phyloP scores from a whole-genome alignment of 306 rosid genomes.

The Lablab purpureus region DNA sequence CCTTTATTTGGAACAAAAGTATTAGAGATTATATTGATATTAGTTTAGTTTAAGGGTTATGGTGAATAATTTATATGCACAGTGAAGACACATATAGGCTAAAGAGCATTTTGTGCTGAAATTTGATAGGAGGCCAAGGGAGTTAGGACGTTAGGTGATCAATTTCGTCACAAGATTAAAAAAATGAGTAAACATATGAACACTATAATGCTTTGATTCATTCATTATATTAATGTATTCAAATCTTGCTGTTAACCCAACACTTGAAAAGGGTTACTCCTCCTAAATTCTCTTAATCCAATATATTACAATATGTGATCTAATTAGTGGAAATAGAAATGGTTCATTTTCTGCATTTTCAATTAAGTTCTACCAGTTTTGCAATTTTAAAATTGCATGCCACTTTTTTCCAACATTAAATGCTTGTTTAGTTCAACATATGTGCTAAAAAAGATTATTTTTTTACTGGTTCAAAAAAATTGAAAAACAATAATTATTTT shows the following conservation, averaged over 20 bases:
- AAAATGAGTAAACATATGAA: slow-evolving; percentile 22
- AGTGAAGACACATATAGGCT: slow-evolving; percentile 45
- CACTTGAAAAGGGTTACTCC: slow-evolving; percentile 34
- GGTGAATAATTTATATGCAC: slow-evolving; percentile 33
- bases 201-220: slow-evolving; percentile 12
- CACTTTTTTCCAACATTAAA: neutral
- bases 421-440: neutral
- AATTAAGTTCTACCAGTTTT: neutral
- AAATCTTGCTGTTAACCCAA: slow-evolving; percentile 24
- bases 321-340: neutral
- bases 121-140: slow-evolving; percentile 53
- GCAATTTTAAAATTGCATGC: neutral
- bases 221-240: neutral
- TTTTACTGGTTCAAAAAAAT: neutral
- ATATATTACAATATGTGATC: neutral
- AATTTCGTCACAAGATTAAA: slow-evolving; percentile 52
- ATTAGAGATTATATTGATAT: slow-evolving; percentile 31
- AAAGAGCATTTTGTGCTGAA: slow-evolving; percentile 47
- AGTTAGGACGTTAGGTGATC: slow-evolving; percentile 64
- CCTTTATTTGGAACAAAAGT: slow-evolving; percentile 46
- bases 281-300: slow-evolving; percentile 26
- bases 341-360: neutral
- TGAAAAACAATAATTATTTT: neutral
- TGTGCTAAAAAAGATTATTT: neutral
- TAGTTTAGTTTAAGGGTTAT: slow-evolving; percentile 35